Evolutionary conservation across 176 grass and related monocot genomes (phyloP).

Genomic region (Saccharum officinarum): DNA sequence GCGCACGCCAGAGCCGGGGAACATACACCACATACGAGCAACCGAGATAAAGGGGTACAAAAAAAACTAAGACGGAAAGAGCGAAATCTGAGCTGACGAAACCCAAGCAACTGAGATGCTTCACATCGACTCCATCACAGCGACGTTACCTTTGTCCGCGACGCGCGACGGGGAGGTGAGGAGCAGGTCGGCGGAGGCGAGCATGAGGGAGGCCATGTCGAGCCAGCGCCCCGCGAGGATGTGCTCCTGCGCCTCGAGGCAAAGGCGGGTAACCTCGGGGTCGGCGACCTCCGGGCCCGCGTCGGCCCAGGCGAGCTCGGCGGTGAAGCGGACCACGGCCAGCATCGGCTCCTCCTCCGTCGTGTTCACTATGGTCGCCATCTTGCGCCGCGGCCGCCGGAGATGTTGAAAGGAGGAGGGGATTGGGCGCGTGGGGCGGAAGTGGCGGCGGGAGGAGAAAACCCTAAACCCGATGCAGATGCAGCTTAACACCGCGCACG

Average conservation of each 20-base stretch:
- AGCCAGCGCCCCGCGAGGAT: constrained; percentile 59
- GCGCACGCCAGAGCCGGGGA: too few species aligned
- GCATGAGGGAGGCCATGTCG: constrained; percentile 86
- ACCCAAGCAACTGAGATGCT: too few species aligned
- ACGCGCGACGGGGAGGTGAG: constrained; percentile 49
- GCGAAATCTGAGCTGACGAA: too few species aligned
- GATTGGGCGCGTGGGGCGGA: neutral
- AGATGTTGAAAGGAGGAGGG: constrained; percentile 11
- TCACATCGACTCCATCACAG: too few species aligned
- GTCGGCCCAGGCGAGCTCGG: constrained; percentile 88
- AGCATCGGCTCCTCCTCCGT: constrained; percentile 94
- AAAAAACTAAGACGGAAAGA: too few species aligned
- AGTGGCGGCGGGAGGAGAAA: constrained; percentile 17
- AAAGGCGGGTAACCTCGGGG: constrained; percentile 71
- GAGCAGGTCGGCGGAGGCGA: constrained; percentile 78
- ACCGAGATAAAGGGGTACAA: too few species aligned
- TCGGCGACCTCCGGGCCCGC: constrained; percentile 86
- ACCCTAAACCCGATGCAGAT: constrained; percentile 25
- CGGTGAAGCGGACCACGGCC: constrained; percentile 68
- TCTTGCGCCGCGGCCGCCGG: constrained; percentile 42
- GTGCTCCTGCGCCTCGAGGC: constrained; percentile 76
- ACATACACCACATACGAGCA: too few species aligned
- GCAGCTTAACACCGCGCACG: neutral
- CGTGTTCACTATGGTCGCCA: constrained; percentile 82
- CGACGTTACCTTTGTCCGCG: constrained; percentile 56